Evolutionary conservation across 2,329 filamentous ascomycete genomes (phyloP), one percentile per base, ranked within the genome.

Genomic region (Westerdykella ornata): DNA sequence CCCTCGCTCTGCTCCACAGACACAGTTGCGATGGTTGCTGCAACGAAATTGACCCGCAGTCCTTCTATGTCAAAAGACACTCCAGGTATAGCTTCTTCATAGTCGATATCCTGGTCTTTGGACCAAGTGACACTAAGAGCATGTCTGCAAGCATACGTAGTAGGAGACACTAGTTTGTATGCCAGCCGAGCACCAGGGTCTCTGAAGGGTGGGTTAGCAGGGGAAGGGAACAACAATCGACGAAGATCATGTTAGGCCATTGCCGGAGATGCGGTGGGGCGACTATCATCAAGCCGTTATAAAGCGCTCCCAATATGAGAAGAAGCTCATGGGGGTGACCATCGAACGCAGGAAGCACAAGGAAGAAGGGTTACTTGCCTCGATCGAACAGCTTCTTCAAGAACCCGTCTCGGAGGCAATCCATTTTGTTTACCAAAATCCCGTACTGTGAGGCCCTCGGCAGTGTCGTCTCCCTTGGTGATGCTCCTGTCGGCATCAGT

Each of bases 301-400:
- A 26, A 26, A 4, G 7, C 12, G 4, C 22, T 5, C 22, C 8
- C 22, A 26, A 26, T 9, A 26, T 11, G 3, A 26, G 22, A 9
- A 9, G 2, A 26, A 26, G 22, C 8, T 9, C 22, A 11, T 9
- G 22, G 7, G 3, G 22, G 22, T 26, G 22, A 9, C 22, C 7
- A 26, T 9, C 9, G 22, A 4, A 11, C 29, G 37, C 13, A 31
- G 22, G 2, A 11, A 33, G 37, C 13, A 31, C 38, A 16, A 43
- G 8, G 11, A 28, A 11, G 9, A 15, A 18, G 22, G 9, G 14
- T 33, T 13, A 56, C 63, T 51, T 65, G 84, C 83, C 83, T 83
- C 48, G 88, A 79, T 53, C 84, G 82, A 62, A 89, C 94, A n/a
- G 86, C 79, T 63, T 96, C 89, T 62, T 96, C 88, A 11, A 97